Evolutionary conservation across 192 early-diverging fungal genomes (phyloP).

Genomic region (Coemansia sp.): DNA sequence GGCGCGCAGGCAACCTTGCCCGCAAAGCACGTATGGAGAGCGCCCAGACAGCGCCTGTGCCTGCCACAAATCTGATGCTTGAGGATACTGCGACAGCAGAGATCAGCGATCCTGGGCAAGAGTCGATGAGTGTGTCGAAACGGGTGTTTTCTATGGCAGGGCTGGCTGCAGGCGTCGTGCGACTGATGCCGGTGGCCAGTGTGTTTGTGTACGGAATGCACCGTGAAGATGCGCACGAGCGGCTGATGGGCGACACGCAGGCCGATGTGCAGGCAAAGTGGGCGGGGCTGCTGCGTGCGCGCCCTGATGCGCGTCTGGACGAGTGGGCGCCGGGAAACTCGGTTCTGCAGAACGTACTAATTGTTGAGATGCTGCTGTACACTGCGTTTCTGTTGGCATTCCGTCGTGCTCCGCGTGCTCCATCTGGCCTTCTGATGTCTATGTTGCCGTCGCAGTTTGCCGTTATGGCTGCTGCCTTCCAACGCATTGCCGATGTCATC

Average conservation of each 20-base stretch:
- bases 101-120: constrained; percentile 29
- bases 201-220: constrained; percentile 40
- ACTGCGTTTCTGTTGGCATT: background rate
- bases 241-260: constrained; percentile 29
- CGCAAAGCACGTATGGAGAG: constrained; percentile 42
- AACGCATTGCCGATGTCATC: constrained; percentile 23
- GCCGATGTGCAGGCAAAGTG: constrained; percentile 36
- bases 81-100: constrained; percentile 22
- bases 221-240: constrained; percentile 37
- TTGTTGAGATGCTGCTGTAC: constrained; percentile 33
- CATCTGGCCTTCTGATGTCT: constrained; percentile 11
- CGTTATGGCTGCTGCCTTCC: constrained; percentile 7
- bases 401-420: background rate
- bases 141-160: constrained; percentile 38
- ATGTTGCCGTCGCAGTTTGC: constrained; percentile 17
- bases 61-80: background rate
- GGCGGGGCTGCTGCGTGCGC: constrained; percentile 24
- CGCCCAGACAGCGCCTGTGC: background rate
- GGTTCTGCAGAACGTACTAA: constrained; percentile 33
- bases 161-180: constrained; percentile 24
- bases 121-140: background rate
- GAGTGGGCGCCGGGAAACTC: constrained; percentile 38
- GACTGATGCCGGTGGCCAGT: constrained; percentile 24
- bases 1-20: constrained; percentile 45
- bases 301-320: constrained; percentile 37